These are phyloP conservation scores for Diaporthe ampelina DNA, from an alignment of 2,329 filamentous ascomycete species.

Conservation along the genomic window DNA sequence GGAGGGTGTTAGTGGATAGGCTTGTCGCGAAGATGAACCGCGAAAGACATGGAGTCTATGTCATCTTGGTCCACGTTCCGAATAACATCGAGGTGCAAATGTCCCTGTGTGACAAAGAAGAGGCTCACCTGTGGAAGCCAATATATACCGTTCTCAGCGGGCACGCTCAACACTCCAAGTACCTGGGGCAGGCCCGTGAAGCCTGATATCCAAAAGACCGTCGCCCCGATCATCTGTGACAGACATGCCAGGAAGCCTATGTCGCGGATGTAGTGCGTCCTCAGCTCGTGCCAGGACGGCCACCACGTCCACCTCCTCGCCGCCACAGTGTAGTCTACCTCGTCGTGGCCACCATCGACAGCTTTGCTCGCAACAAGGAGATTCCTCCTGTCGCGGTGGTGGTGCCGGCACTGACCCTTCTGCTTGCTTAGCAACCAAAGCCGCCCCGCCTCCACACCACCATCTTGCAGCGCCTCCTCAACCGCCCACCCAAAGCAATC, in stretches of 20 bases:
- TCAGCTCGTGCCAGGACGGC: constrained; percentile 68
- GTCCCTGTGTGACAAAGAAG: background rate
- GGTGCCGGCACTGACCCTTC: constrained; percentile 41
- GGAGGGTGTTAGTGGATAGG: background rate
- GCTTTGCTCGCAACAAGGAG: constrained; percentile 18
- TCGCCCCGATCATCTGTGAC: constrained; percentile 69
- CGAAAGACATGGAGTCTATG: background rate
- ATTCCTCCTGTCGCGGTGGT: constrained; percentile 40
- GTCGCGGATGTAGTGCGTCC: constrained; percentile 71
- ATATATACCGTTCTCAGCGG: constrained; percentile 67
- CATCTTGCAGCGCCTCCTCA: constrained; percentile 60
- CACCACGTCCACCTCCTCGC: constrained; percentile 69
- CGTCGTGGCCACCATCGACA: background rate
- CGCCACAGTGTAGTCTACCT: background rate
- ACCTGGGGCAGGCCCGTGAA: constrained; percentile 72
- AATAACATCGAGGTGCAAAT: too few species aligned
- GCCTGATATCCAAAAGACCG: constrained; percentile 75
- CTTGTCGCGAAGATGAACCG: background rate
- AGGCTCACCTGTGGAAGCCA: constrained; percentile 71
- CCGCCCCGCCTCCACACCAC: constrained; percentile 35
- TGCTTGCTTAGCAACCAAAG: constrained; percentile 33
- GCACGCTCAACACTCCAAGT: constrained; percentile 60
- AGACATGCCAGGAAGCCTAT: constrained; percentile 74
- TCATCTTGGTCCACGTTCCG: background rate
- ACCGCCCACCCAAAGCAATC: constrained; percentile 80